Evolutionary conservation across 441 rosid genomes (phyloP).

Genomic region (Melastoma candidum): DNA sequence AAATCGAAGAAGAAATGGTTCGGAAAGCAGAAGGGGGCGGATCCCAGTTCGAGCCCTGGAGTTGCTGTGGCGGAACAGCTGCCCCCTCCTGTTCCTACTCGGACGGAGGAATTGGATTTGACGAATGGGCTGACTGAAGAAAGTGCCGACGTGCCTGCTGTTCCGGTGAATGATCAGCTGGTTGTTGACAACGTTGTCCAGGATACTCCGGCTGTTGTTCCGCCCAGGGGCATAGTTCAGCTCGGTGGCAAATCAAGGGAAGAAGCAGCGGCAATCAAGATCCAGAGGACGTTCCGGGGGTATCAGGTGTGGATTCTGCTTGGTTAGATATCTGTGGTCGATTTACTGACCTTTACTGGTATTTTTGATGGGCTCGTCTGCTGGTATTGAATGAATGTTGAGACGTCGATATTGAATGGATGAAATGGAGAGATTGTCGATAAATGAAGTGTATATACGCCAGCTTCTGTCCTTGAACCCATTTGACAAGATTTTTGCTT

Average conservation of each 20-base stretch:
- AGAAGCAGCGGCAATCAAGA: constrained; percentile 73
- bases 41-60: constrained; percentile 25
- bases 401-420: too few relatives aligned
- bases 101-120: constrained; percentile 37
- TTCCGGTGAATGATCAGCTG: constrained; percentile 19
- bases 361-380: too few relatives aligned
- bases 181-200: constrained; percentile 17
- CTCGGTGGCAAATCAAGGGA: constrained; percentile 56
- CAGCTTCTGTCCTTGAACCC: too few relatives aligned
- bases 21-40: constrained; percentile 37
- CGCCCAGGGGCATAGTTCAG: constrained; percentile 20
- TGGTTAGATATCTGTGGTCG: background rate
- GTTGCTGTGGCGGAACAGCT: constrained; percentile 23
- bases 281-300: constrained; percentile 83
- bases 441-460: too few relatives aligned
- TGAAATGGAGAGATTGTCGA: too few relatives aligned
- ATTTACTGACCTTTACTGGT: background rate
- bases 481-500: too few relatives aligned
- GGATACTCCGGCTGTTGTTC: constrained; percentile 38
- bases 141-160: constrained; percentile 26
- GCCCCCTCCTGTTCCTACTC: constrained; percentile 29
- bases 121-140: constrained; percentile 39
- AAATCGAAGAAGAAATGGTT: constrained; percentile 51
- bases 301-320: constrained; percentile 38
- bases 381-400: too few relatives aligned